Evolutionary conservation across 1,284 basidiomycete species (phyloP), one percentile per base, ranked within the genome.

Genomic region (Chalciporus sp.): DNA sequence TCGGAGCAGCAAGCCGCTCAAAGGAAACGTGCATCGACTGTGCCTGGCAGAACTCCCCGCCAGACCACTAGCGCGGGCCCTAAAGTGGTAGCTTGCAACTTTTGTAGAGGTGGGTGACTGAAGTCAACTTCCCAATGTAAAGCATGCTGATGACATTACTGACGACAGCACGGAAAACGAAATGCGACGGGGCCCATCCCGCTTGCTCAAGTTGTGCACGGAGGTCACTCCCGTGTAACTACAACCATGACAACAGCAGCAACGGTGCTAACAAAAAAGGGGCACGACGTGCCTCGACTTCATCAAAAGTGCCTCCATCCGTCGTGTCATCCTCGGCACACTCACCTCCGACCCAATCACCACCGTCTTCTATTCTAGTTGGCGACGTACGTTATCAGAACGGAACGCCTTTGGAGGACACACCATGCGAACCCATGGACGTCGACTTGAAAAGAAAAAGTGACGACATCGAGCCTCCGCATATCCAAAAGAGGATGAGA

Each of bases 31-130:
- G 81, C 85, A n/a, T 78, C 84, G 7, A 85, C 85, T 4, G 78
- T 86, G n/a, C 80, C 83, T 29, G 84, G 81, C 27, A 85, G 84
- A 62, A 79, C 73, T 41, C 72, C 72, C 46, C 78, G 86, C 44
- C 77, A 82, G 56, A 71, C 80, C 17, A 81, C 84, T 37, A 85
- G 79, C 54, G 86, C 86, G 49, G 89, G 89, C 14, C 88, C 88
- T 49, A 91, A 91, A 67, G 86, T 90, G 17, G 89, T 91, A 29
- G 88, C 88, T 9, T 91, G 88, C 72, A 90, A 91, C 68, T 88
- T 88, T 66, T 91, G 89, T 72, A 80, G 89, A 76, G 87, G 89
- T 90, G 64, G 54, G 83, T 75, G 60, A 45, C 44, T 49, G 43
- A 27, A 7, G 14, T 14, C 7, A 51, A 31, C 35, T 48, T 42